Percentiles rank a stretch among this genome's conserved stretches.
phyloP scores from a whole-genome alignment of 345 rosid genomes.

The Theobroma cacao region DNA sequence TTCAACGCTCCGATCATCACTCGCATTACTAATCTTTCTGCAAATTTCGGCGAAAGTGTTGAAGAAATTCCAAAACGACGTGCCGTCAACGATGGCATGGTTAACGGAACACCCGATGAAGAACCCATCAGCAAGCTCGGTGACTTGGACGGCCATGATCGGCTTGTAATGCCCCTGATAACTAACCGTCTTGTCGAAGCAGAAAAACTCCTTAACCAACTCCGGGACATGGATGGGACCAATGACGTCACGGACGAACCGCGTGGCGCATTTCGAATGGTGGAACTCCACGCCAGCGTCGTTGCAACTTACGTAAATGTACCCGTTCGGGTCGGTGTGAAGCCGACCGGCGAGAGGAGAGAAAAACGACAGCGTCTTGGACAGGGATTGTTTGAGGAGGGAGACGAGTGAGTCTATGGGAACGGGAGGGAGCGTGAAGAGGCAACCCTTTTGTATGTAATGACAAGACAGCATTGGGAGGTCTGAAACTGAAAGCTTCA shows the following conservation, averaged over 20 bases:
- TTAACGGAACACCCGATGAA: conserved; percentile 76
- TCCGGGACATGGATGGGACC: conserved; percentile 59
- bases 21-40: conserved; percentile 40
- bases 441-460: conserved; percentile 87
- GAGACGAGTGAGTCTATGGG: conserved; percentile 31
- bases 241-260: conserved; percentile 43
- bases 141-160: conserved; percentile 79
- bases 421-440: conserved; percentile 51
- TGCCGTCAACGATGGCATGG: conserved; percentile 83
- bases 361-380: conserved; percentile 53
- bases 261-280: conserved; percentile 41
- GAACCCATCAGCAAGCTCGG: conserved; percentile 69
- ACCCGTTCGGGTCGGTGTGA: conserved; percentile 44
- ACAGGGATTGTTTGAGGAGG: conserved; percentile 48
- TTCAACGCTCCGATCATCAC: not conserved
- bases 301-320: conserved; percentile 60
- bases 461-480: conserved; percentile 98
- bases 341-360: conserved; percentile 95
- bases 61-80: conserved; percentile 93
- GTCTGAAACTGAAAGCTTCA: conserved; percentile 89
- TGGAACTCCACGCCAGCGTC: conserved; percentile 71
- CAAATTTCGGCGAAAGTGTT: conserved; percentile 77
- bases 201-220: conserved; percentile 50
- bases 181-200: conserved; percentile 63
- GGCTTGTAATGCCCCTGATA: conserved; percentile 72